Evolutionary conservation across 352 stramenopile species (phyloP).

Genomic region (Elongisporangium anandrum): DNA sequence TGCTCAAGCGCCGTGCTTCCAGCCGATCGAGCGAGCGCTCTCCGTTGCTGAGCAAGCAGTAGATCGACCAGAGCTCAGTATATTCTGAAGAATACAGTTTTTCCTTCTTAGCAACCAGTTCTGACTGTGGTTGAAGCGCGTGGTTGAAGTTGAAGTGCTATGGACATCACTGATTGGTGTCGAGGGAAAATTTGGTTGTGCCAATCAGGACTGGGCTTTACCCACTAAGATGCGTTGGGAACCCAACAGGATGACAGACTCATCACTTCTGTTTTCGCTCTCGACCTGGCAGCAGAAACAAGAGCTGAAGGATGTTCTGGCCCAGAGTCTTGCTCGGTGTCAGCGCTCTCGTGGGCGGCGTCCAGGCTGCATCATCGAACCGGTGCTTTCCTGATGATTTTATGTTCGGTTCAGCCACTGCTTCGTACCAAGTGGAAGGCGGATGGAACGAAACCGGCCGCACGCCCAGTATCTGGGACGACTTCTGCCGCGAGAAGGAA

Average conservation of each 20-base stretch:
- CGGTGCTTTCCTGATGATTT: conserved; percentile 43
- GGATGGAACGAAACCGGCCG: conserved; percentile 54
- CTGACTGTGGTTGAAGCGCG: background rate
- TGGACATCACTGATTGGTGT: background rate
- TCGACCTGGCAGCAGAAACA: background rate
- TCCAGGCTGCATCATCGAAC: background rate
- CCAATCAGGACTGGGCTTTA: background rate
- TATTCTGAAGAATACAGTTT: background rate
- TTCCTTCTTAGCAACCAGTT: background rate
- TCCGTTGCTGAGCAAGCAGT: background rate
- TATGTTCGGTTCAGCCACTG: conserved; percentile 68
- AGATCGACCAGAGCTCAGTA: background rate
- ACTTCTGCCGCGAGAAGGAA: conserved; percentile 50
- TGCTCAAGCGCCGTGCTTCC: background rate
- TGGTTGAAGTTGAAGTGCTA: background rate
- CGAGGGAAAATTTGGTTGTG: background rate
- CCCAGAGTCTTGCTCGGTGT: background rate
- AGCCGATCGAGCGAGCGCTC: background rate
- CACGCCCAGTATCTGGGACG: conserved; percentile 86
- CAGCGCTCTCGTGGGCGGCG: background rate
- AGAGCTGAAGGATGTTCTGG: background rate
- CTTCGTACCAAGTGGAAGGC: conserved; percentile 89
- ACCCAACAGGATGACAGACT: background rate
- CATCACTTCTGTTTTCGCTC: background rate
- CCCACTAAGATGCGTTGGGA: background rate